A percentile compares a stretch with the other conserved stretches of the same genome.
phyloP scores from a whole-genome alignment of 108 stramenopile species.

The Cylindrotheca closterium region DNA sequence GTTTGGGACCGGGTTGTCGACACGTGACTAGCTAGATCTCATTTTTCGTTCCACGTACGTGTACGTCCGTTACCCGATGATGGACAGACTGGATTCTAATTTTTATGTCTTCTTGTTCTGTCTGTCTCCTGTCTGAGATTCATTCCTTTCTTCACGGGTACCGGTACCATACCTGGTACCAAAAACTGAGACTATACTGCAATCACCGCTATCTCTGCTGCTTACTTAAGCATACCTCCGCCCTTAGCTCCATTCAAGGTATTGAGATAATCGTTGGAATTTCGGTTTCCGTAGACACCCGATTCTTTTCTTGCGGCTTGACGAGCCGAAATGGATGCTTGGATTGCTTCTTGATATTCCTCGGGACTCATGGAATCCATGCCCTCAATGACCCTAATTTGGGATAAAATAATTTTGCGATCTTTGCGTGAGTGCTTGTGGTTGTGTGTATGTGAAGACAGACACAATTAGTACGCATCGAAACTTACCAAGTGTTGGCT shows the following conservation, averaged over 20 bases:
- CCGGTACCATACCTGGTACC: too few species aligned
- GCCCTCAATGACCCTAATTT: slow-evolving; percentile 63
- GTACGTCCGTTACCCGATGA: too few species aligned
- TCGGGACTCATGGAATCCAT: slow-evolving; percentile 85
- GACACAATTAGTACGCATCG: too few species aligned
- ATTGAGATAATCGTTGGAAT: slow-evolving; percentile 42
- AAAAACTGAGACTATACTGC: too few species aligned
- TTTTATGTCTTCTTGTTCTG: too few species aligned
- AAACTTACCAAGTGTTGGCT: slow-evolving; percentile 67
- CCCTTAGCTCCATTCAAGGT: slow-evolving; percentile 17
- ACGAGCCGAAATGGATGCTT: slow-evolving; percentile 57
- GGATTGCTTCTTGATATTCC: slow-evolving; percentile 70
- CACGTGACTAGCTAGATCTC: too few species aligned
- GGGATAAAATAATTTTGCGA: slow-evolving; percentile 10
- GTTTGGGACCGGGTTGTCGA: too few species aligned
- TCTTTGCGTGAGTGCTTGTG: background rate
- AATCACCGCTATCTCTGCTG: too few species aligned
- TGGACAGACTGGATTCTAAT: too few species aligned
- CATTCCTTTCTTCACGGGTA: too few species aligned
- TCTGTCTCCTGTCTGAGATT: too few species aligned
- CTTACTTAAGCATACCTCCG: background rate
- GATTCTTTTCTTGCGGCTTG: slow-evolving; percentile 30
- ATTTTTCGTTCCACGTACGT: too few species aligned
- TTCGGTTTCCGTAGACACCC: slow-evolving; percentile 34
- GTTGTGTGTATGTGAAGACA: background rate